phyloP scores from a whole-genome alignment of 768 basidiomycete genomes.

The Boletus eberwhitei region DNA sequence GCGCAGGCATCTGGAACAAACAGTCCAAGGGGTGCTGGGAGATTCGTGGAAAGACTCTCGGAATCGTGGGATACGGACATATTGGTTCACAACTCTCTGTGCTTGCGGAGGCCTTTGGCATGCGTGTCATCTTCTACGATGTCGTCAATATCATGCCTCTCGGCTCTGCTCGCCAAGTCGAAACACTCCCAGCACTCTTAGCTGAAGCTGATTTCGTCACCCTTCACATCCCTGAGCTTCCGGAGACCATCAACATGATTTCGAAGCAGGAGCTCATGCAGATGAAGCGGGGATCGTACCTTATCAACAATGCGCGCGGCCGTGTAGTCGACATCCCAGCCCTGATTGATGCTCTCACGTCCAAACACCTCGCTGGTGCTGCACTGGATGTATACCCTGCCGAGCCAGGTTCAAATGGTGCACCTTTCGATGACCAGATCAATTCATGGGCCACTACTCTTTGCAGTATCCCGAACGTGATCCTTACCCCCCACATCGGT shows the following conservation, averaged over 20 bases:
- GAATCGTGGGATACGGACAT: slow-evolving; percentile 98
- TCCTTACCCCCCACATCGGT: slow-evolving; percentile 97
- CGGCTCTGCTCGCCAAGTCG: slow-evolving; percentile 88
- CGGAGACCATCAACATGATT: slow-evolving; percentile 96
- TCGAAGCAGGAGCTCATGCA: slow-evolving; percentile 65
- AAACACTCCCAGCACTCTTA: slow-evolving; percentile 72
- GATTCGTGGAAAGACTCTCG: slow-evolving; percentile 93
- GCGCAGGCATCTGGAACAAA: slow-evolving; percentile 95
- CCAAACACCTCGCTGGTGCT: slow-evolving; percentile 83
- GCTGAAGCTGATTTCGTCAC: slow-evolving; percentile 87
- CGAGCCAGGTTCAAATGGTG: slow-evolving; percentile 90
- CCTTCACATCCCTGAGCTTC: slow-evolving; percentile 93
- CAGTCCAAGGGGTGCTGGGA: slow-evolving; percentile 99
- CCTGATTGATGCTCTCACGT: slow-evolving; percentile 73
- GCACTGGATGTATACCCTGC: slow-evolving; percentile 93
- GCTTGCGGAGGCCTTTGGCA: slow-evolving; percentile 92
- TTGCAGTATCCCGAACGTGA: slow-evolving; percentile 79
- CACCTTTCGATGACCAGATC: slow-evolving; percentile 83
- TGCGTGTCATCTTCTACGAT: slow-evolving; percentile 94
- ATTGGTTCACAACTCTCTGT: slow-evolving; percentile 97
- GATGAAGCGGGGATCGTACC: slow-evolving; percentile 94
- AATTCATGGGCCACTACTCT: slow-evolving; percentile 82
- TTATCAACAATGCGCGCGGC: slow-evolving; percentile 98
- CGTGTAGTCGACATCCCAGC: slow-evolving; percentile 94
- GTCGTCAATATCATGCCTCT: slow-evolving; percentile 97